A percentile compares a stretch with the other conserved stretches of the same genome.
Evolutionary conservation across 75 land plant genomes (phyloP).

Genomic region (Pseudotsuga menziesii): DNA sequence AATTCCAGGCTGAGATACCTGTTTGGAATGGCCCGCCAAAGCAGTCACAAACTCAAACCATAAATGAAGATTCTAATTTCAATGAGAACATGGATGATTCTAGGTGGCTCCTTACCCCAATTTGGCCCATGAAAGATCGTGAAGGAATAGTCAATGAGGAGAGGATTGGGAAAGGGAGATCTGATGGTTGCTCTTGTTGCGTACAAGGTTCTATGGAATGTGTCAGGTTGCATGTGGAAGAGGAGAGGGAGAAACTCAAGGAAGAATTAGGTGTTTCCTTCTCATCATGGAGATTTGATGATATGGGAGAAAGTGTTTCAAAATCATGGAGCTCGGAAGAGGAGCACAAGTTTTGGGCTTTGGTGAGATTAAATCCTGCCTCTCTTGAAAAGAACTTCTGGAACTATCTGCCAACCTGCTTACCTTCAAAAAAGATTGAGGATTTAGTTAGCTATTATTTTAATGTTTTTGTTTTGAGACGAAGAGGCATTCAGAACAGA

Average conservation of each 20-base stretch:
- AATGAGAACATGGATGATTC: slow-evolving; percentile 17
- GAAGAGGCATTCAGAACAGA: slow-evolving; percentile 84
- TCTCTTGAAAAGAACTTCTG: slow-evolving; percentile 48
- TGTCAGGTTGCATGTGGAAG: slow-evolving; percentile 65
- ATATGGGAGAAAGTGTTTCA: slow-evolving; percentile 88
- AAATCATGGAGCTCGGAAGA: slow-evolving; percentile 66
- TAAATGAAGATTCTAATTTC: slow-evolving; percentile 8
- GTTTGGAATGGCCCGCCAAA: slow-evolving; percentile 39
- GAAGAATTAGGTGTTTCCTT: slow-evolving; percentile 65
- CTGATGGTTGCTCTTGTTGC: slow-evolving; percentile 52
- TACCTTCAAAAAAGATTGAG: slow-evolving; percentile 37
- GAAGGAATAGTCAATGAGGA: not conserved
- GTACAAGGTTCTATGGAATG: slow-evolving; percentile 67
- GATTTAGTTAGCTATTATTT: slow-evolving; percentile 83
- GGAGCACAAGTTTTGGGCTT: slow-evolving; percentile 45
- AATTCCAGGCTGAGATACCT: slow-evolving; percentile 68
- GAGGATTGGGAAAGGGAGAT: slow-evolving; percentile 55
- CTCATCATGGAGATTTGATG: slow-evolving; percentile 52
- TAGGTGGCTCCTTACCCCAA: slow-evolving; percentile 44
- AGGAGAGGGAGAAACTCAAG: slow-evolving; percentile 41
- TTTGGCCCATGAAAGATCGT: slow-evolving; percentile 45
- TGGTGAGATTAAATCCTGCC: slow-evolving; percentile 35
- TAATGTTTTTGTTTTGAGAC: slow-evolving; percentile 71
- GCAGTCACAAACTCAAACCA: not conserved
- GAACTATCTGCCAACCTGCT: slow-evolving; percentile 34